Percentiles rank a stretch among this genome's conserved stretches.
phyloP scores from a whole-genome alignment of 2,329 filamentous ascomycete species.

The Dothideomycetes sp. region DNA sequence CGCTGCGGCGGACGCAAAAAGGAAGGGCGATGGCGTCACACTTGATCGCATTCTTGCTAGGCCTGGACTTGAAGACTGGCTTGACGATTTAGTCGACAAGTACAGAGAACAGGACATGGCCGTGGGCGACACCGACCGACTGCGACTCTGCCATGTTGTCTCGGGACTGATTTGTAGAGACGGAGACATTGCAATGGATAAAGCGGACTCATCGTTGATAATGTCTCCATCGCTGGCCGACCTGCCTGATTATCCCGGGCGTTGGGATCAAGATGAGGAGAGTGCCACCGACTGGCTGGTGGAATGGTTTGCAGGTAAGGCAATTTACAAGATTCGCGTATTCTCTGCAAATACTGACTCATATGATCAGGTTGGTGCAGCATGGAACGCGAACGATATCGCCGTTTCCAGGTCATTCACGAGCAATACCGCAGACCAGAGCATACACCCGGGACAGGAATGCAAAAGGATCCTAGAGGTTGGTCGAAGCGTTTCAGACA shows the following conservation, averaged over 20 bases:
- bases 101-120: conserved; percentile 7
- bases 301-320: conserved; percentile 20
- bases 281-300: conserved; percentile 19
- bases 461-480: conserved; percentile 12
- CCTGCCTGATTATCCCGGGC: conserved; percentile 13
- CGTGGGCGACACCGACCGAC: conserved; percentile 10
- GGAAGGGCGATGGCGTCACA: conserved; percentile 14
- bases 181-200: conserved; percentile 1
- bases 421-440: conserved; percentile 9
- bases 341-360: background rate
- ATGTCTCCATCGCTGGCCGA: conserved; percentile 5
- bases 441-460: conserved; percentile 3
- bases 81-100: conserved; percentile 11
- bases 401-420: conserved; percentile 20
- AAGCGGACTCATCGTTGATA: conserved; percentile 1
- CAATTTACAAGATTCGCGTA: background rate
- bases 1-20: conserved; percentile 21
- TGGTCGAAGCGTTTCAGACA: conserved; percentile 18
- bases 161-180: conserved; percentile 11
- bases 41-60: conserved; percentile 16
- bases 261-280: conserved; percentile 15
- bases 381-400: conserved; percentile 13
- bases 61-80: conserved; percentile 18
- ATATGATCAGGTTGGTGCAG: conserved; percentile 12
- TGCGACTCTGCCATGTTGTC: conserved; percentile 14